These are phyloP conservation scores for Clonostachys solani DNA, from an alignment of 2,329 filamentous ascomycete species.

Conservation along the genomic window DNA sequence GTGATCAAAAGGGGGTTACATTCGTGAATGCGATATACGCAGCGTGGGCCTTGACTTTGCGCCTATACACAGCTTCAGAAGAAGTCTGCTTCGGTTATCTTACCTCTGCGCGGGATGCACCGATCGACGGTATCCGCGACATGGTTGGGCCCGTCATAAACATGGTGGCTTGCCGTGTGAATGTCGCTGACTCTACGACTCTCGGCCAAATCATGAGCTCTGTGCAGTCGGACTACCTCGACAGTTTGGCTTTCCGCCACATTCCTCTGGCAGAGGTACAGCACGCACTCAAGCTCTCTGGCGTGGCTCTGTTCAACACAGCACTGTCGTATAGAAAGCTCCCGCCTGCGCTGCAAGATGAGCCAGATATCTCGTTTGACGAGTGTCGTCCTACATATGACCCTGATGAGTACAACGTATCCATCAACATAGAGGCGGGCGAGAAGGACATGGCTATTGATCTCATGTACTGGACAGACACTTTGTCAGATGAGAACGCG, in stretches of 20 bases:
- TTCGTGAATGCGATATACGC: conserved; percentile 9
- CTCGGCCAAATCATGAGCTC: conserved; percentile 25
- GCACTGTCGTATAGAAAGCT: conserved; percentile 12
- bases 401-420: conserved; percentile 12
- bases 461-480: conserved; percentile 14
- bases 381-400: conserved; percentile 13
- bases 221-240: conserved; percentile 19
- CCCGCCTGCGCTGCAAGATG: conserved; percentile 2
- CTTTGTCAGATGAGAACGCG: conserved; percentile 9
- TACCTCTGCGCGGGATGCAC: conserved; percentile 44
- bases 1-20: conserved; percentile 1
- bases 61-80: conserved; percentile 33
- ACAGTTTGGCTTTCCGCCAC: conserved; percentile 2
- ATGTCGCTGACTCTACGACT: conserved; percentile 13
- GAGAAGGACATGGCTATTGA: conserved; percentile 8
- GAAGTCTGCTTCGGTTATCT: conserved; percentile 52
- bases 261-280: conserved; percentile 9
- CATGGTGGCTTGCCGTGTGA: conserved; percentile 48
- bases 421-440: conserved; percentile 11
- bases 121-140: conserved; percentile 38
- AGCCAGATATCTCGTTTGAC: conserved; percentile 10
- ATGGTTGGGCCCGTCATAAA: conserved; percentile 50
- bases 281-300: conserved; percentile 12
- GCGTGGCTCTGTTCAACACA: conserved; percentile 13
- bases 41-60: conserved; percentile 11